Conservation (phyloP, 2,329 filamentous ascomycete genomes). For the Verticillium longisporum region DNA sequence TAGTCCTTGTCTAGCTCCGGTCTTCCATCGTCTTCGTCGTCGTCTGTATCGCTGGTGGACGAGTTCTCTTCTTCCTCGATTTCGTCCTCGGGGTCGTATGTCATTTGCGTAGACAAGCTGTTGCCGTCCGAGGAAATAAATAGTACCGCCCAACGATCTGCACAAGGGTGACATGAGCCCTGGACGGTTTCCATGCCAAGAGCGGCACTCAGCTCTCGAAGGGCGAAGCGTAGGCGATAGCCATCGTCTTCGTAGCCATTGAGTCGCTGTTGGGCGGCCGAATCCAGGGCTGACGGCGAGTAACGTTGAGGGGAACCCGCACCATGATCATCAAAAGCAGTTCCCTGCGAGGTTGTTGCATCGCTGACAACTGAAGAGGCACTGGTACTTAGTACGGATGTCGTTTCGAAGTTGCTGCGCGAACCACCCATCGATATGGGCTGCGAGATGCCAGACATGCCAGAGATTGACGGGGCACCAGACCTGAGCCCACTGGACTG, state of each 20-base stretch:
- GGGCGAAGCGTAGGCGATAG: constrained; percentile 56
- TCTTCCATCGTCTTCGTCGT: constrained; percentile 53
- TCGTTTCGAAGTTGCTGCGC: constrained; percentile 55
- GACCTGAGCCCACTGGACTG: constrained; percentile 57
- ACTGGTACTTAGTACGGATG: constrained; percentile 66
- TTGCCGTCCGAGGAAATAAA: constrained; percentile 71
- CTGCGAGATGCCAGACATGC: constrained; percentile 61
- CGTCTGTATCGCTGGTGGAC: constrained; percentile 52
- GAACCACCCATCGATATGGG: constrained; percentile 55
- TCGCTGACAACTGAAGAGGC: constrained; percentile 68
- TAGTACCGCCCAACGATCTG: constrained; percentile 75
- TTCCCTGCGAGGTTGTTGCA: constrained; percentile 57
- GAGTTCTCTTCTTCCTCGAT: constrained; percentile 56
- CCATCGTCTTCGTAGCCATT: constrained; percentile 58
- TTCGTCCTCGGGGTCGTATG: constrained; percentile 62
- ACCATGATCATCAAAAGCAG: constrained; percentile 49
- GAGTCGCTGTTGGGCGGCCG: constrained; percentile 33
- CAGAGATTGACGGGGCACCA: constrained; percentile 61
- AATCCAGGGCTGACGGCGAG: constrained; percentile 43
- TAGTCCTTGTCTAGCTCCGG: constrained; percentile 71
- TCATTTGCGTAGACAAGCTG: constrained; percentile 63
- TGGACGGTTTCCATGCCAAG: constrained; percentile 58
- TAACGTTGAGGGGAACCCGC: constrained; percentile 45
- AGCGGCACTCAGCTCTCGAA: constrained; percentile 64
- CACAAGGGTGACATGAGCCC: constrained; percentile 69